Base-by-base conservation (phyloP, 2,329 filamentous ascomycete species). In the Arthroderma sp. region DNA sequence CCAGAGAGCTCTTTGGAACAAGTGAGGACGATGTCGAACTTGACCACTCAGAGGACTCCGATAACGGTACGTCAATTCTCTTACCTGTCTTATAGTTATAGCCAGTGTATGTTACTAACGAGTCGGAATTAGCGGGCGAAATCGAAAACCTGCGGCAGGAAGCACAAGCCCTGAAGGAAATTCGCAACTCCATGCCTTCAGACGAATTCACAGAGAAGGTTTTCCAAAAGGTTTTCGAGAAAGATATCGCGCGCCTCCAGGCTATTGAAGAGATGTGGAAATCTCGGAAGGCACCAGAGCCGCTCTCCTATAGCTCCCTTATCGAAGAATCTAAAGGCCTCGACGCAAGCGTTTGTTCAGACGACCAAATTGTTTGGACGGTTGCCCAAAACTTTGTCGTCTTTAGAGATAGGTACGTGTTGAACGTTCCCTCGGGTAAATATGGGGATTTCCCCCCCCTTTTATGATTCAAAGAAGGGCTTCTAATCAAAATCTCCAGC, bases 201-300 rank as follows among this genome's bases (percentile, higher is more conserved):
- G 75, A 82, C 0, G 79, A 86, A 4, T 97, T 97, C 65, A 77
- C 86, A 0, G 79, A 83, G 62, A 81, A 87, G 66, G 82, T 98
- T 0, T 97, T 97, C 67, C 82, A 95, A 67, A 98, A 97, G 70
- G 91, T 97, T 2, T 98, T 93, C 72, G 81, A 84, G 61, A 78
- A 86, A 54, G 93, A 98, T 66, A 87, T 98, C 56, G 78, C 86
- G 62, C 82, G 93, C 15, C 71, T 98, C 57, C 80, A 84, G 41
- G 87, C 85, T 13, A 94, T 96, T 81, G 86, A 93, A 67, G 91
- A 94, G 61, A 95, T 97, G 89, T 98, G 93, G 93, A 94, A 90
- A 72, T 84, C 82, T 2, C 81, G 90, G 63, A 81, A 82, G 61
- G 78, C 85, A 1, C 93, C 91, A 0, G 79, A 86, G 64, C 75